phyloP scores from a whole-genome alignment of 2,329 filamentous ascomycete genomes.

The Emmonsiellopsis sp. region DNA sequence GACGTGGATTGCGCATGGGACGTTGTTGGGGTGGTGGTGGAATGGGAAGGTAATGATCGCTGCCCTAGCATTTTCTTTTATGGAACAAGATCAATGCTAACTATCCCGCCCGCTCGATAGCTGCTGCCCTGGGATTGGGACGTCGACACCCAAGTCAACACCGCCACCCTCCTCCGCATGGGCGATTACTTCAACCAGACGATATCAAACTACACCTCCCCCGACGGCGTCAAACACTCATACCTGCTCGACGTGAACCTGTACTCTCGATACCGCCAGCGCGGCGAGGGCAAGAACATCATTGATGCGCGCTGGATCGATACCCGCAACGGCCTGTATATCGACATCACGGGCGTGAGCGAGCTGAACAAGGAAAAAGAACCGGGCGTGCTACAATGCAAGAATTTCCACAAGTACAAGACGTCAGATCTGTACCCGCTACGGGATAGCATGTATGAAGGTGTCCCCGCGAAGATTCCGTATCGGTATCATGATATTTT shows the following conservation, averaged over 20 bases:
- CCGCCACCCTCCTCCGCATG: constrained; percentile 55
- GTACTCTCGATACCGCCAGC: constrained; percentile 50
- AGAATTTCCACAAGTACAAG: constrained; percentile 66
- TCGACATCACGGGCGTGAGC: constrained; percentile 71
- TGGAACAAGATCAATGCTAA: background rate
- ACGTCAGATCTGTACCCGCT: constrained; percentile 67
- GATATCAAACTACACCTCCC: constrained; percentile 37
- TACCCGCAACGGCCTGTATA: constrained; percentile 62
- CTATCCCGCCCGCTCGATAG: constrained; percentile 17
- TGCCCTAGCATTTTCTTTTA: constrained; percentile 7
- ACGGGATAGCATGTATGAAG: constrained; percentile 65
- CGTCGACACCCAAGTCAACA: constrained; percentile 69
- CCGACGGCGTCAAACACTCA: constrained; percentile 34
- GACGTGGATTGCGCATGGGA: constrained; percentile 82
- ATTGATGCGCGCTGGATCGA: constrained; percentile 84
- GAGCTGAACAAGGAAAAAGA: constrained; percentile 51
- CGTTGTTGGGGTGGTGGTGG: constrained; percentile 84
- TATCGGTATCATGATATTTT: constrained; percentile 32
- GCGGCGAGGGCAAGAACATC: constrained; percentile 63
- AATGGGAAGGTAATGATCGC: constrained; percentile 46
- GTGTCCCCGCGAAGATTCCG: constrained; percentile 59
- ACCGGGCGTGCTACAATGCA: constrained; percentile 66
- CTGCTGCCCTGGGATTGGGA: constrained; percentile 81
- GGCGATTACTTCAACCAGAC: constrained; percentile 61
- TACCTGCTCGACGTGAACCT: constrained; percentile 75